phyloP scores from a whole-genome alignment of 1,284 basidiomycete species.

The Stereum hirsutum region DNA sequence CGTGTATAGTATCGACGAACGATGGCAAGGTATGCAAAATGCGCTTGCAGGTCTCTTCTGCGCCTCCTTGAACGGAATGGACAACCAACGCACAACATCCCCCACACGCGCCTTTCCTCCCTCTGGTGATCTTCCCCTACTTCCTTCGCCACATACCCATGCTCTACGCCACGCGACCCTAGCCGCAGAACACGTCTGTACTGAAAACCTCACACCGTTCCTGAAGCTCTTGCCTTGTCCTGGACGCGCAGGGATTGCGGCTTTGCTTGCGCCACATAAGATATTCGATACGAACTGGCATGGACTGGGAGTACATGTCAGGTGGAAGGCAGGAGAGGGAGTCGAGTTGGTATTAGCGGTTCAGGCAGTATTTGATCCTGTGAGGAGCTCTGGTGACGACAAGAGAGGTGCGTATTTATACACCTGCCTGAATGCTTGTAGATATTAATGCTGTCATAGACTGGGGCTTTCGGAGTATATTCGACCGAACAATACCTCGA shows the following conservation, averaged over 20 bases:
- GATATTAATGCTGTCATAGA: constrained; percentile 31
- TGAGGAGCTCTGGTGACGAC: constrained; percentile 40
- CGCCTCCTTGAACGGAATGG: constrained; percentile 76
- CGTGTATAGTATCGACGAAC: constrained; percentile 48
- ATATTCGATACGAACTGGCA: constrained; percentile 88
- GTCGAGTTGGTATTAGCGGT: constrained; percentile 70
- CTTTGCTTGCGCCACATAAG: constrained; percentile 77
- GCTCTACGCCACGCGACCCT: constrained; percentile 68
- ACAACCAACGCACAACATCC: constrained; percentile 63
- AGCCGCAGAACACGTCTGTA: constrained; percentile 84
- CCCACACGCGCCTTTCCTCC: constrained; percentile 51
- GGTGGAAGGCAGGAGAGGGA: constrained; percentile 41
- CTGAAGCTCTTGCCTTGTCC: constrained; percentile 93
- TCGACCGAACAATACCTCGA: constrained; percentile 56
- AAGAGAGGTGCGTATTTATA: constrained; percentile 43
- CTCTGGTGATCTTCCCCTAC: constrained; percentile 45
- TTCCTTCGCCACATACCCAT: constrained; percentile 32
- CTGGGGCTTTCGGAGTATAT: constrained; percentile 73
- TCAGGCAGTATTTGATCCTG: constrained; percentile 77
- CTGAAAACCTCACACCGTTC: constrained; percentile 95
- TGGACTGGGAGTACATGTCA: constrained; percentile 73
- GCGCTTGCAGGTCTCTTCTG: constrained; percentile 92
- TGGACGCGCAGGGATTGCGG: constrained; percentile 81
- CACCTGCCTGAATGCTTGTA: not conserved
- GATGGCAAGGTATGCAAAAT: constrained; percentile 84